Evolutionary conservation across 257 asterid genomes (phyloP).

Genomic region (Gentiana macrophylla): DNA sequence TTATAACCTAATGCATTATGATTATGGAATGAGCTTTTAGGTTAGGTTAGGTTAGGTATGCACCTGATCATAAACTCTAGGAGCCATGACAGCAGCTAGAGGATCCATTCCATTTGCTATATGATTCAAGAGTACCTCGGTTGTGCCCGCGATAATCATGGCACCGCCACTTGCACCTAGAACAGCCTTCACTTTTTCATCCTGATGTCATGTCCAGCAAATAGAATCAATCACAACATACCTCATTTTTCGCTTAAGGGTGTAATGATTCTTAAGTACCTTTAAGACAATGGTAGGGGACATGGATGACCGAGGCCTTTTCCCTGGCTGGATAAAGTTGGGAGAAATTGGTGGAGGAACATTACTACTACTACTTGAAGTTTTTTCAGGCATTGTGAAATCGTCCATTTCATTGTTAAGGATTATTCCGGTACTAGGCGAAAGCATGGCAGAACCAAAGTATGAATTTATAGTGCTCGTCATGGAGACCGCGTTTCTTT

Average conservation of each 20-base stretch:
- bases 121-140: slow-evolving; percentile 48
- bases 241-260: too few relatives aligned
- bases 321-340: slow-evolving; percentile 51
- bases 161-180: slow-evolving; percentile 68
- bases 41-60: too few relatives aligned
- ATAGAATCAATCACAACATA: not conserved
- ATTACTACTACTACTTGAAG: slow-evolving; percentile 1
- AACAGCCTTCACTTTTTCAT: slow-evolving; percentile 36
- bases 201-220: slow-evolving; percentile 12
- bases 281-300: slow-evolving; percentile 49
- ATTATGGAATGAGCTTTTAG: too few relatives aligned
- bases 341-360: slow-evolving; percentile 45
- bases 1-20: too few relatives aligned
- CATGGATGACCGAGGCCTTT: slow-evolving; percentile 76
- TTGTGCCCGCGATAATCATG: slow-evolving; percentile 34
- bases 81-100: slow-evolving; percentile 46
- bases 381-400: slow-evolving; percentile 40
- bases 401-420: slow-evolving; percentile 85
- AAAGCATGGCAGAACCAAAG: slow-evolving; percentile 47
- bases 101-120: slow-evolving; percentile 51
- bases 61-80: slow-evolving; percentile 66
- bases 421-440: slow-evolving; percentile 52
- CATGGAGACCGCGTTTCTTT: slow-evolving; percentile 63
- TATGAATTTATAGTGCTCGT: slow-evolving; percentile 42
- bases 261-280: slow-evolving; percentile 17